Evolutionary conservation across 129 eudicot species (phyloP).

Genomic region (Scalesia atractyloides): DNA sequence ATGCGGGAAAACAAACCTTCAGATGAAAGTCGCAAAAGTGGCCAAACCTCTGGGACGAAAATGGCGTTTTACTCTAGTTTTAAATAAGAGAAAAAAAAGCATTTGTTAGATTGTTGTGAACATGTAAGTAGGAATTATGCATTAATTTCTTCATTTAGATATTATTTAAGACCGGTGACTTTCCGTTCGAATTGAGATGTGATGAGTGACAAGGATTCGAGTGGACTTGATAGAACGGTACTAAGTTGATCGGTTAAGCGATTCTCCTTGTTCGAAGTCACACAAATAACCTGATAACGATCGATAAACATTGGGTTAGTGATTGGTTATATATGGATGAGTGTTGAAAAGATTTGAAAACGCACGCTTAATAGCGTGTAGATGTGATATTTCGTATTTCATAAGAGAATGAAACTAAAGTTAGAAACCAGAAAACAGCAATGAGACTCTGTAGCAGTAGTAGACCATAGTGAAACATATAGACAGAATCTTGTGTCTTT

Average conservation of each 20-base stretch:
- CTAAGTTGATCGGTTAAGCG: background rate
- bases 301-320: slow-evolving; percentile 14
- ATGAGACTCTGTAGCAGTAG: slow-evolving; percentile 42
- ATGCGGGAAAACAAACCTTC: too few species aligned
- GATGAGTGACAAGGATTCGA: background rate
- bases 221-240: slow-evolving; percentile 6
- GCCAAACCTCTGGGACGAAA: too few species aligned
- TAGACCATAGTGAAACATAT: slow-evolving; percentile 39
- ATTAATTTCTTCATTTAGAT: background rate
- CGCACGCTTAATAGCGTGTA: slow-evolving; percentile 23
- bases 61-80: too few species aligned
- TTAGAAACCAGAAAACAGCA: slow-evolving; percentile 35
- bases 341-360: slow-evolving; percentile 14
- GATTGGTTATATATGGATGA: slow-evolving; percentile 16
- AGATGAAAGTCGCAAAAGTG: too few species aligned
- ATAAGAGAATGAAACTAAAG: slow-evolving; percentile 39
- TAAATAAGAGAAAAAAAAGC: background rate
- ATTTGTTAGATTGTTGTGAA: slow-evolving; percentile 1
- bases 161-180: background rate
- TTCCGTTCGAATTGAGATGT: slow-evolving; percentile 9
- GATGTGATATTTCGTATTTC: slow-evolving; percentile 16
- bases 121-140: slow-evolving; percentile 4
- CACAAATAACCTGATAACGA: slow-evolving; percentile 20
- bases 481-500: slow-evolving; percentile 43
- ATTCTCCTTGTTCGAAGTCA: background rate